These are phyloP conservation scores for Stemphylium beticola DNA, from an alignment of 2,329 filamentous ascomycete genomes.

Conservation along the genomic window DNA sequence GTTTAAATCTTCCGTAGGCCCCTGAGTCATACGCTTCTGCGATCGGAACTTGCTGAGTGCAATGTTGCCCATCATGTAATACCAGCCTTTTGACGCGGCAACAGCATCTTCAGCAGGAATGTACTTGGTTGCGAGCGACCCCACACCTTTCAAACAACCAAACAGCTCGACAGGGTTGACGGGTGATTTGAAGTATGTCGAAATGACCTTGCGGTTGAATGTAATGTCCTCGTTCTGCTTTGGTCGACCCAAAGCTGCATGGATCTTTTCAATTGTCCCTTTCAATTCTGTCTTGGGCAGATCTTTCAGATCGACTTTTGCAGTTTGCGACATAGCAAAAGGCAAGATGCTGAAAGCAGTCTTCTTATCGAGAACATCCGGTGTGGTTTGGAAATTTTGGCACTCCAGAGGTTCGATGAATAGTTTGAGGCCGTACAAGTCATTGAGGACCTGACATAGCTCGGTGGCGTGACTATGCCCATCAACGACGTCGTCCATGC, in stretches of 20 bases:
- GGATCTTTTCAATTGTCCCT: constrained; percentile 88
- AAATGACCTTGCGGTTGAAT: constrained; percentile 86
- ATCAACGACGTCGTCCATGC: constrained; percentile 75
- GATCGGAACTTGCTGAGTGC: constrained; percentile 83
- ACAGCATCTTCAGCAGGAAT: constrained; percentile 69
- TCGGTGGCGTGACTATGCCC: constrained; percentile 73
- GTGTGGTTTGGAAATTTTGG: constrained; percentile 75
- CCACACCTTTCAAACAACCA: constrained; percentile 77
- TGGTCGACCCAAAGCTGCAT: constrained; percentile 78
- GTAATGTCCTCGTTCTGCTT: constrained; percentile 80
- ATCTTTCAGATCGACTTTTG: constrained; percentile 87
- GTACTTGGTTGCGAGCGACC: constrained; percentile 52
- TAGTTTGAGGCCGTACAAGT: constrained; percentile 47
- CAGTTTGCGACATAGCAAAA: constrained; percentile 80
- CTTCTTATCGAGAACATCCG: constrained; percentile 75
- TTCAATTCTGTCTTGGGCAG: constrained; percentile 90
- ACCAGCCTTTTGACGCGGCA: constrained; percentile 85
- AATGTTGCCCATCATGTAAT: constrained; percentile 87
- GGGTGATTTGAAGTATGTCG: constrained; percentile 79
- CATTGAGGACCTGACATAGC: constrained; percentile 68
- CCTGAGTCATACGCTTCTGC: constrained; percentile 77
- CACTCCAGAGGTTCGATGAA: constrained; percentile 45
- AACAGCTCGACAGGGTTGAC: constrained; percentile 83
- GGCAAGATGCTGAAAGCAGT: constrained; percentile 84
- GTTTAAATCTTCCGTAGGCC: constrained; percentile 82